phyloP scores from a whole-genome alignment of 2,329 filamentous ascomycete species.

The Thielaviopsis ethacetica region DNA sequence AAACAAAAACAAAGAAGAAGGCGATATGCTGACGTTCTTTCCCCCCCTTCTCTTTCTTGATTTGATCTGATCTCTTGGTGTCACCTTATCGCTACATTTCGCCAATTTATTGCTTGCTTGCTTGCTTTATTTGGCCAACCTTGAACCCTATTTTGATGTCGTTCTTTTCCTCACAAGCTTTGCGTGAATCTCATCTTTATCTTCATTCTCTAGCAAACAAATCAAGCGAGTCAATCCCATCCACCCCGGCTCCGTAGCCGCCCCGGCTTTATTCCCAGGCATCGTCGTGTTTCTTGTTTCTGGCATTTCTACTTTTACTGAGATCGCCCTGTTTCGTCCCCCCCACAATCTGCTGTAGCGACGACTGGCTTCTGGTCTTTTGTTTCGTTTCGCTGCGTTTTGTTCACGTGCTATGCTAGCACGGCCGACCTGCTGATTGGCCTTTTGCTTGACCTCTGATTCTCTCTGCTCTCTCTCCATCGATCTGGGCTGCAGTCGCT shows the following conservation, averaged over 20 bases:
- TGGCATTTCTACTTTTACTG: neutral
- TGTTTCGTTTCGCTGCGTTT: neutral
- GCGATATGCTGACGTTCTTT: neutral
- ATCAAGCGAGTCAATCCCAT: neutral
- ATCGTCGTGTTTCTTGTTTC: neutral
- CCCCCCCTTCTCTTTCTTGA: conserved; percentile 1
- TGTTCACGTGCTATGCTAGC: neutral
- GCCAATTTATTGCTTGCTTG: neutral
- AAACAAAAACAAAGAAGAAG: conserved; percentile 1
- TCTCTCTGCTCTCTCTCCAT: neutral
- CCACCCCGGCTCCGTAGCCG: neutral
- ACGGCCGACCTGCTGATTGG: neutral
- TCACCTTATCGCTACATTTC: neutral
- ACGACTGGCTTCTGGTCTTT: neutral
- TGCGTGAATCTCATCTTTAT: neutral
- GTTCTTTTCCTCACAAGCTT: neutral
- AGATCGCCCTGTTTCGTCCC: neutral
- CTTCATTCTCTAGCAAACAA: neutral
- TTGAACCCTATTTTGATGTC: neutral
- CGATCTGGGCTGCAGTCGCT: neutral
- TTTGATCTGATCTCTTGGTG: conserved; percentile 1
- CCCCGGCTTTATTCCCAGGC: neutral
- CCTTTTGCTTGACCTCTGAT: neutral
- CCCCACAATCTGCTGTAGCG: neutral
- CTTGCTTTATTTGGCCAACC: neutral